Evolutionary conservation across 163 green algal species (phyloP), one percentile per base, ranked within the genome.

Genomic region (Smithsoniella earleae): DNA sequence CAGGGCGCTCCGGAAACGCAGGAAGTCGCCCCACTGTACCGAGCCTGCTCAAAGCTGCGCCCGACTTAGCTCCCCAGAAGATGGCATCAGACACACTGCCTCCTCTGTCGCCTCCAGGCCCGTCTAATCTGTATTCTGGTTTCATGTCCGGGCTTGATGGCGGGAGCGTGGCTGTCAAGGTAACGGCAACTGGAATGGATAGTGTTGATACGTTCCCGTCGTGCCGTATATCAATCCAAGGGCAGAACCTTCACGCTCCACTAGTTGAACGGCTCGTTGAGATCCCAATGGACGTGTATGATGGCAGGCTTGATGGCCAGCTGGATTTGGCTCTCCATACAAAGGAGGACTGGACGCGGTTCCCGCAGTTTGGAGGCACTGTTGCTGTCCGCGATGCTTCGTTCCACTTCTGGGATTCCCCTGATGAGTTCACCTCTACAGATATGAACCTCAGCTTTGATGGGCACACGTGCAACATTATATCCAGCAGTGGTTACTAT

Each of bases 341-440:
- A 63, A 36, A 73, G 33, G 31, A 73, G 36, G 2, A 40, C 22
- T 52, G 37, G 27, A 34, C 40, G n/a, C 6, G 66, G 34, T 73
- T 73, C 22, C 52, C 54, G 33, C 33, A 36, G 16, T 38, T 52
- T 43, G 31, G n/a, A 34, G 28, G 30, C 37, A 27, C 18, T 6
- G 40, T 77, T 36, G 31, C 2, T n/a, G 40, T 72, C 22, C 20
- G 1, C n/a, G 27, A 46, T 49, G 74, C 73, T 92, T 30, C 58
- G n/a, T 90, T 98, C 58, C 93, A 98, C 81, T 96, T 98, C 49
- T 98, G 88, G 88, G 93, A 98, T 73, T 75, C 93, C 0, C 82
- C 91, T 18, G 91, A 97, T 79, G 86, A 95, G 74, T 84, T 98
- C 49, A 74, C 46, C 25, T 77, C 66, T 1, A 81, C 86, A 2